phyloP scores from a whole-genome alignment of 371 early-diverging fungal genomes.

The Apophysomyces trapeziformis region DNA sequence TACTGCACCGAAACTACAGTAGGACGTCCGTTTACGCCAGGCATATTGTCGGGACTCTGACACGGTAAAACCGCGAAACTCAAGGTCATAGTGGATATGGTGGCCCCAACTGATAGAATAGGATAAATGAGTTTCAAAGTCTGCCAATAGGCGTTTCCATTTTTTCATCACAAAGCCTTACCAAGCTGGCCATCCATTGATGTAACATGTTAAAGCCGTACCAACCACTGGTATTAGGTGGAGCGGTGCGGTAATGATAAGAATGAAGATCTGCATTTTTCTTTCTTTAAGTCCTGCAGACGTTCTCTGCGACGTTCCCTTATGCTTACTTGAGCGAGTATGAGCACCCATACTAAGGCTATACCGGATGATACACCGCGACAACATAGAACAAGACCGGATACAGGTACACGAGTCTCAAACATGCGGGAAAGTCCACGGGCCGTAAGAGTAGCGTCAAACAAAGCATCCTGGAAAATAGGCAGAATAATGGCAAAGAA shows the following conservation, averaged over 20 bases:
- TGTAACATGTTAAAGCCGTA: slow-evolving; percentile 55
- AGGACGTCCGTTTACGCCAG: slow-evolving; percentile 41
- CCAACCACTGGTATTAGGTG: slow-evolving; percentile 66
- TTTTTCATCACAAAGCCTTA: slow-evolving; percentile 16
- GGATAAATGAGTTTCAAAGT: background rate
- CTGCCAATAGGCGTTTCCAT: background rate
- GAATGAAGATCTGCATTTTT: slow-evolving; percentile 42
- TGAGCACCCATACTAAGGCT: slow-evolving; percentile 20
- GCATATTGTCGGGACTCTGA: slow-evolving; percentile 52
- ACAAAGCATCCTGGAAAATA: slow-evolving; percentile 58
- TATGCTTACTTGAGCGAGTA: slow-evolving; percentile 24
- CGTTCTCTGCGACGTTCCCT: background rate
- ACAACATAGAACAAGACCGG: slow-evolving; percentile 41
- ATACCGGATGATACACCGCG: slow-evolving; percentile 44
- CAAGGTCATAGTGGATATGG: slow-evolving; percentile 61
- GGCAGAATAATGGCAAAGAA: slow-evolving; percentile 59
- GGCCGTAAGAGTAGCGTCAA: slow-evolving; percentile 58
- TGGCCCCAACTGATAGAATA: slow-evolving; percentile 47
- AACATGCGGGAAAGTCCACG: slow-evolving; percentile 58
- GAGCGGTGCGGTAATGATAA: slow-evolving; percentile 62
- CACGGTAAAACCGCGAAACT: slow-evolving; percentile 59
- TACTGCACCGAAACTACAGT: slow-evolving; percentile 64
- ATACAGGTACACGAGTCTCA: slow-evolving; percentile 37
- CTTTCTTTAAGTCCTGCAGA: background rate
- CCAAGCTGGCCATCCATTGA: slow-evolving; percentile 62